A percentile compares a stretch with the other conserved stretches of the same genome.
These are phyloP conservation scores for Fusarium sacchari DNA, from an alignment of 2,329 filamentous ascomycete genomes.

Conservation along the genomic window DNA sequence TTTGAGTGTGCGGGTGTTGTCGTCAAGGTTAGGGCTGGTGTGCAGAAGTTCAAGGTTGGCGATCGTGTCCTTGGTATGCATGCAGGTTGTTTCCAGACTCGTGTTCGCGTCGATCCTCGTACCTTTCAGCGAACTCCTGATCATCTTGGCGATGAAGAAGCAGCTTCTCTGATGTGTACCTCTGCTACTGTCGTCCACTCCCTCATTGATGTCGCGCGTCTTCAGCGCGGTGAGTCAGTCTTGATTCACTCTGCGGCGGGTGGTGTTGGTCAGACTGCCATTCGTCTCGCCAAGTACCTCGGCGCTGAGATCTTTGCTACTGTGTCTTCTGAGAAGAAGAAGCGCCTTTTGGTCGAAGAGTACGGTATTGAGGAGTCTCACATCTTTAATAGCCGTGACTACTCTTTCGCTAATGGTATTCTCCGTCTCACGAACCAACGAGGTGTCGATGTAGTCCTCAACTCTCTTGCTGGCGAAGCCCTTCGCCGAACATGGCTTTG, in stretches of 20 bases:
- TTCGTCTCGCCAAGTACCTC: neutral
- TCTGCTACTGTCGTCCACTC: neutral
- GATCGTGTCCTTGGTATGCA: neutral
- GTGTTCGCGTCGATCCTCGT: neutral
- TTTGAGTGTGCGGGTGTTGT: neutral
- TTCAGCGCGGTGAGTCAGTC: neutral
- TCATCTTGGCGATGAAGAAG: neutral
- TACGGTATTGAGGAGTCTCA: neutral
- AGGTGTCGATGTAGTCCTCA: conserved; percentile 51
- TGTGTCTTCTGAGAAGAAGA: neutral
- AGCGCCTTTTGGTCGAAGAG: neutral
- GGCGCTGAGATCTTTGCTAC: neutral
- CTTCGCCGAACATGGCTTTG: conserved; percentile 49
- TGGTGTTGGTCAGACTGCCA: neutral
- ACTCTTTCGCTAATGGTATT: neutral
- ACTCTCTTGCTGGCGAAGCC: conserved; percentile 47
- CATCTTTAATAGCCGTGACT: neutral
- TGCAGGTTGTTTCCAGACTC: neutral
- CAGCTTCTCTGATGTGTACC: neutral
- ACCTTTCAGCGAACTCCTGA: neutral
- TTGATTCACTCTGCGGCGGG: neutral
- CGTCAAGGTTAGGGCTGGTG: neutral
- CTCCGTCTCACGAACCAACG: neutral
- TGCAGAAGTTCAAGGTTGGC: neutral
- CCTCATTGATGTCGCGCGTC: neutral